Conservation (phyloP, 2,329 filamentous ascomycete genomes). For the Sarocladium brachiariae region DNA sequence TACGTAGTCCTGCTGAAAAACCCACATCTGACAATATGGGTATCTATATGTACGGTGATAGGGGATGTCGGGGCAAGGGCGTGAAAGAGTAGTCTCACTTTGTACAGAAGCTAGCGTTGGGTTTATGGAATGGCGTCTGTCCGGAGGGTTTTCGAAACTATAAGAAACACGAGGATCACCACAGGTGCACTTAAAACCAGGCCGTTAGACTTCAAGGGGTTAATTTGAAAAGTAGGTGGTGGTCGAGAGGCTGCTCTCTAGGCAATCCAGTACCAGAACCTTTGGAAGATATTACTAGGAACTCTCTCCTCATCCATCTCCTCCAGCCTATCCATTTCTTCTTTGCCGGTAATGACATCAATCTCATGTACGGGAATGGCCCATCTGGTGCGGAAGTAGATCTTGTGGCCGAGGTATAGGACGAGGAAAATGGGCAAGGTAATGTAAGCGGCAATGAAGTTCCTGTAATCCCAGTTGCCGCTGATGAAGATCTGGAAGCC, state of each 20-base stretch:
- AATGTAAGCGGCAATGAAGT: slow-evolving; percentile 61
- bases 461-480: slow-evolving; percentile 51
- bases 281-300: slow-evolving; percentile 44
- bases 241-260: slow-evolving; percentile 19
- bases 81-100: background rate
- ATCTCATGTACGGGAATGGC: slow-evolving; percentile 39
- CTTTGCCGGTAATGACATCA: slow-evolving; percentile 51
- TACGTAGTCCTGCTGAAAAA: no score
- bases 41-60: no score
- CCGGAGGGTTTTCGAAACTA: no score
- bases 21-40: no score
- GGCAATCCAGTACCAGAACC: slow-evolving; percentile 50
- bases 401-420: slow-evolving; percentile 56
- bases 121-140: no score
- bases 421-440: slow-evolving; percentile 54
- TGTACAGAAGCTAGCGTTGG: no score
- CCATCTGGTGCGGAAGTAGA: slow-evolving; percentile 36
- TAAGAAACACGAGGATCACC: background rate
- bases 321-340: slow-evolving; percentile 54
- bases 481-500: slow-evolving; percentile 71
- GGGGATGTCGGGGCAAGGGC: background rate
- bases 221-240: background rate
- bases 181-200: no score
- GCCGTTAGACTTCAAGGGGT: no score
- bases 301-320: slow-evolving; percentile 39